Conservation (phyloP, 2,329 filamentous ascomycete species). For the Paraphaeosphaeria sporulosa region DNA sequence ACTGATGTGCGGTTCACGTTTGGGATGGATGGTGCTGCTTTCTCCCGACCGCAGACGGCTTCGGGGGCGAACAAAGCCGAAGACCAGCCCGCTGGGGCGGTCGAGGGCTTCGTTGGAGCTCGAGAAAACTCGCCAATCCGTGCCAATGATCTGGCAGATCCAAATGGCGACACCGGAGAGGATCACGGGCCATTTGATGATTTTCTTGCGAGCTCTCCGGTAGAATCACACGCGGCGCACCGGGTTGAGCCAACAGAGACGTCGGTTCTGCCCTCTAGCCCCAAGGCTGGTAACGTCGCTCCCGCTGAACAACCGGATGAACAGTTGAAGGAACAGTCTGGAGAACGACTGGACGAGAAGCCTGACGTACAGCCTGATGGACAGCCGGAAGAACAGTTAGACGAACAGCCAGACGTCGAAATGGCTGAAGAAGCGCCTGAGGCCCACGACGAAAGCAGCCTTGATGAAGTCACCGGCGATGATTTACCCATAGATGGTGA, state of each 20-base stretch:
- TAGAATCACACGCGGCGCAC: slow-evolving; percentile 1
- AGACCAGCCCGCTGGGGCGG: neutral
- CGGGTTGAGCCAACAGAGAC: slow-evolving; percentile 16
- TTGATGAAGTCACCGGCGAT: neutral
- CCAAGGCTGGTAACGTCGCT: slow-evolving; percentile 15
- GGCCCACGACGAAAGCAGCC: neutral
- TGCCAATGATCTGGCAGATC: neutral
- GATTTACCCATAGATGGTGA: neutral
- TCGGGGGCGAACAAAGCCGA: neutral
- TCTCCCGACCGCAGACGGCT: slow-evolving; percentile 25
- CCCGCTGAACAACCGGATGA: slow-evolving; percentile 2
- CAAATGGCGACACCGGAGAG: neutral
- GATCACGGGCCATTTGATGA: neutral
- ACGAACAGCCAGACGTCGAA: slow-evolving; percentile 7
- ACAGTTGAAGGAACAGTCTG: neutral
- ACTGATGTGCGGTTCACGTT: slow-evolving; percentile 48
- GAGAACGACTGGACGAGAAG: neutral
- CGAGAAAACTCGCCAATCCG: neutral
- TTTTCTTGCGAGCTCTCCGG: neutral
- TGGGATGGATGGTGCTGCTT: slow-evolving; percentile 41
- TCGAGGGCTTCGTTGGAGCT: neutral
- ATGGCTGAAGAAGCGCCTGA: neutral
- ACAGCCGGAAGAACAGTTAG: slow-evolving; percentile 1
- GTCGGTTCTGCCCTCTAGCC: slow-evolving; percentile 23
- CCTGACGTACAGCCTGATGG: slow-evolving; percentile 1